Conservation (phyloP, 2,329 filamentous ascomycete species). For the Nothophoma quercina region DNA sequence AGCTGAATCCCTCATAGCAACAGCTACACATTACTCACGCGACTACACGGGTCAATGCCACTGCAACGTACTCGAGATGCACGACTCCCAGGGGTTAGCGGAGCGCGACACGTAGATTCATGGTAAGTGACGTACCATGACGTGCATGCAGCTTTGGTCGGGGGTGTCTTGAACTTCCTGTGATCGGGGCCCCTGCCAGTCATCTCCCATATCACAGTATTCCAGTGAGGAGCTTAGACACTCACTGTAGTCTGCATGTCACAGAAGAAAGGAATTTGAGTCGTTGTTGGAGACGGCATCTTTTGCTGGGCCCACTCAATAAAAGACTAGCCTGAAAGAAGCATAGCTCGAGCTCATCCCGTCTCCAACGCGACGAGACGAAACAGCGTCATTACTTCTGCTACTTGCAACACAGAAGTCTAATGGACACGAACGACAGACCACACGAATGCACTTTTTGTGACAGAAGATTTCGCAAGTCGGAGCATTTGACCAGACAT, state of each 20-base stretch:
- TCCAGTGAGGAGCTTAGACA: too few relatives aligned
- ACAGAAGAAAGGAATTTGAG: too few relatives aligned
- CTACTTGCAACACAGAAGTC: too few relatives aligned
- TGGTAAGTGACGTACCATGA: not conserved
- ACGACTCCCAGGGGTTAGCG: not conserved
- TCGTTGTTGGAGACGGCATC: too few relatives aligned
- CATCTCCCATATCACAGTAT: too few relatives aligned
- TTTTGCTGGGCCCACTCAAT: too few relatives aligned
- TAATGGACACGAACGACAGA: not conserved
- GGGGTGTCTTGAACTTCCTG: not conserved
- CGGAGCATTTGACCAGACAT: not conserved
- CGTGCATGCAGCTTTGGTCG: not conserved
- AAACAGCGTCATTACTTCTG: too few relatives aligned
- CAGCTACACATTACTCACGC: not conserved
- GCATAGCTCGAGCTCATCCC: too few relatives aligned
- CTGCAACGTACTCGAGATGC: constrained; percentile 1
- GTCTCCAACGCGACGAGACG: too few relatives aligned
- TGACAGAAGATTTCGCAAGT: not conserved
- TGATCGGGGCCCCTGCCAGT: not conserved
- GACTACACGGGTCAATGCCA: not conserved
- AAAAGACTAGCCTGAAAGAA: too few relatives aligned
- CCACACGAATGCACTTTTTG: not conserved
- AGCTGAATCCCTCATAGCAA: too few relatives aligned
- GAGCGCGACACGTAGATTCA: not conserved
- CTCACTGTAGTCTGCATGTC: too few relatives aligned